Conservation (phyloP, 495 filamentous ascomycete genomes). For the Thozetella sp. region DNA sequence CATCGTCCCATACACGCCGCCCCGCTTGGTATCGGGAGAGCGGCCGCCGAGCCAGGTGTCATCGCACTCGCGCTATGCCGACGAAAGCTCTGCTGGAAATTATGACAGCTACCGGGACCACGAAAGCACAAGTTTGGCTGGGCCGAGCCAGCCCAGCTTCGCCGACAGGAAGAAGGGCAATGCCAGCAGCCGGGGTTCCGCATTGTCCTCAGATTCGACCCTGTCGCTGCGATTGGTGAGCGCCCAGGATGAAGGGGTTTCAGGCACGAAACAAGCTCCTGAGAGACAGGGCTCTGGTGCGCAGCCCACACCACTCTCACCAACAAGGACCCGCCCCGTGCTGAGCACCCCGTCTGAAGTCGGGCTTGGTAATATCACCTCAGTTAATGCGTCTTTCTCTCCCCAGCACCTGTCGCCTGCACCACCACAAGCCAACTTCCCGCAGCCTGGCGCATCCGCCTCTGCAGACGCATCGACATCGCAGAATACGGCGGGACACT, state of each 20-base stretch:
- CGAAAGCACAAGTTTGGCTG: conserved; percentile 8
- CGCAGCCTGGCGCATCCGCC: conserved; percentile 18
- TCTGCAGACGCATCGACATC: conserved; percentile 14
- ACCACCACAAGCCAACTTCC: conserved; percentile 12
- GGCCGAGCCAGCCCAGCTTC: conserved; percentile 11
- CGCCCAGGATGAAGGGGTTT: conserved; percentile 40
- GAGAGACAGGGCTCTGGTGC: not conserved
- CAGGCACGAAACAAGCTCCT: conserved; percentile 46
- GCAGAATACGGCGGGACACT: conserved; percentile 20
- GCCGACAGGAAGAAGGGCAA: conserved; percentile 15
- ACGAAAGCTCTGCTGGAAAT: conserved; percentile 17
- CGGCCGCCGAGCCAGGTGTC: conserved; percentile 31
- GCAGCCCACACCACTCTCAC: not conserved
- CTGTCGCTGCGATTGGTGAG: conserved; percentile 37
- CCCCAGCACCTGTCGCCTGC: conserved; percentile 7
- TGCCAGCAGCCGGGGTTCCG: conserved; percentile 30
- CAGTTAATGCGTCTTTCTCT: conserved; percentile 16
- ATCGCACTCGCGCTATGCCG: conserved; percentile 15
- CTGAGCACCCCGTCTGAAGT: conserved; percentile 35
- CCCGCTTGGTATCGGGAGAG: conserved; percentile 33
- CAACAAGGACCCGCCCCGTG: conserved; percentile 14
- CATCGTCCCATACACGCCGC: conserved; percentile 55
- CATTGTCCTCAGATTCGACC: conserved; percentile 33
- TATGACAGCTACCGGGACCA: conserved; percentile 23
- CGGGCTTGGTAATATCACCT: conserved; percentile 18